Percentiles rank a stretch among this genome's conserved stretches.
phyloP scores from a whole-genome alignment of 345 rosid species.

The Salix purpurea region DNA sequence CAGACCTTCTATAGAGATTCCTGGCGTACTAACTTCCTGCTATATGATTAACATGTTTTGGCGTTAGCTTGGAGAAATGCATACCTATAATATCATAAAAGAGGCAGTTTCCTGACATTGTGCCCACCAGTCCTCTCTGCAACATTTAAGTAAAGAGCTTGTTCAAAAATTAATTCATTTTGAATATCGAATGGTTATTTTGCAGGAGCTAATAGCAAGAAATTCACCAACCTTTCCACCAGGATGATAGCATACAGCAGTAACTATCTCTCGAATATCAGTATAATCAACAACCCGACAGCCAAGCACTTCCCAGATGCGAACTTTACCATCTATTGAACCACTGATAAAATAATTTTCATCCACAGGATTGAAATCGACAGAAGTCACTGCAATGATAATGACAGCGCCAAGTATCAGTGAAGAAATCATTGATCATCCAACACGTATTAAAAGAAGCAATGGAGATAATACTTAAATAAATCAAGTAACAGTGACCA shows the following conservation, averaged over 20 bases:
- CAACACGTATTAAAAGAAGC: neutral
- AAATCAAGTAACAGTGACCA: neutral
- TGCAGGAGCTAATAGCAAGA: neutral
- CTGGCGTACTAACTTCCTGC: neutral
- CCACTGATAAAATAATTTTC: constrained; percentile 62
- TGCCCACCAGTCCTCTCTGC: constrained; percentile 68
- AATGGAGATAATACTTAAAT: neutral
- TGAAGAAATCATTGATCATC: neutral
- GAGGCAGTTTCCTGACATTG: constrained; percentile 60
- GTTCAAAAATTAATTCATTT: constrained; percentile 7
- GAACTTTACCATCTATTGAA: constrained; percentile 65
- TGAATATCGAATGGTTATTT: neutral
- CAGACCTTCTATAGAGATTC: neutral
- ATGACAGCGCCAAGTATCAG: constrained; percentile 2
- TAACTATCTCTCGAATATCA: constrained; percentile 59
- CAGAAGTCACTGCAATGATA: constrained; percentile 51
- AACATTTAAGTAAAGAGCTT: constrained; percentile 10
- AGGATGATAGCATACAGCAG: constrained; percentile 62
- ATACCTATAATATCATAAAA: constrained; percentile 57
- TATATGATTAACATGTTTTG: neutral
- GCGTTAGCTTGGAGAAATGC: constrained; percentile 9
- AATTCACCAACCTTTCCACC: constrained; percentile 52
- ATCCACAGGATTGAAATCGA: constrained; percentile 58
- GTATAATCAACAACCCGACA: constrained; percentile 61
- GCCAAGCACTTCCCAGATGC: constrained; percentile 60